Evolutionary conservation across 73 alveolate species (phyloP), one percentile per base, ranked within the genome.

Genomic region (Paramecium biaurelia): DNA sequence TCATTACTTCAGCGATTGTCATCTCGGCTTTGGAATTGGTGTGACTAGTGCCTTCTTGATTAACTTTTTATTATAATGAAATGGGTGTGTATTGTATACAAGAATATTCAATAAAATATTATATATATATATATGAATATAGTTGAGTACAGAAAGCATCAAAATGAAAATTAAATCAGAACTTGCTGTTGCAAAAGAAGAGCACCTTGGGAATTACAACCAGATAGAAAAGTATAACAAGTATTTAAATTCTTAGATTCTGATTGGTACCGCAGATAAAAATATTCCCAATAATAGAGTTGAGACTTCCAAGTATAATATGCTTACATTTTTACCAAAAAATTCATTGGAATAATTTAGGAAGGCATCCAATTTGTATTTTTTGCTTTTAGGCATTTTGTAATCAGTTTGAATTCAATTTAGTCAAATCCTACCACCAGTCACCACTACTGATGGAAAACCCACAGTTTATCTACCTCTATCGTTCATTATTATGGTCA

Each of bases 291-390:
- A 79, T 79, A 79, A 79, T 79, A 38, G 90, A 45, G 94, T 96
- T 2, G 92, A 93, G 37, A 97, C 99, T 20, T 95, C 99, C 12
- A 97, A 94, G 85, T 97, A 97, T 93, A 85, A 95, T 70, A 85
- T 95, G 93, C 86, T 92, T 42, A 95, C 96, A 28, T 97, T 97
- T 93, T 85, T 97, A 21, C 99, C 99, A 14, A 95, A 93, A 94
- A 95, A 93, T 57, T 43, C 94, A 68, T 86, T 95, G 26, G 92
- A 89, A 21, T 94, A 96, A 86, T 96, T 96, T 86, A 90, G 93
- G n/a, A 95, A 95, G 42, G 70, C 89, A 82, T 95, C 97, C 14
- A 95, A 95, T 92, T 63, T 93, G 84, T 95, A 95, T 84, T 95
- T 95, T 85, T 85, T 95, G 47, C 63, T 95, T 35, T 56, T 93